Evolutionary conservation across 2,329 filamentous ascomycete species (phyloP).

Genomic region (Sarocladium oryzae): DNA sequence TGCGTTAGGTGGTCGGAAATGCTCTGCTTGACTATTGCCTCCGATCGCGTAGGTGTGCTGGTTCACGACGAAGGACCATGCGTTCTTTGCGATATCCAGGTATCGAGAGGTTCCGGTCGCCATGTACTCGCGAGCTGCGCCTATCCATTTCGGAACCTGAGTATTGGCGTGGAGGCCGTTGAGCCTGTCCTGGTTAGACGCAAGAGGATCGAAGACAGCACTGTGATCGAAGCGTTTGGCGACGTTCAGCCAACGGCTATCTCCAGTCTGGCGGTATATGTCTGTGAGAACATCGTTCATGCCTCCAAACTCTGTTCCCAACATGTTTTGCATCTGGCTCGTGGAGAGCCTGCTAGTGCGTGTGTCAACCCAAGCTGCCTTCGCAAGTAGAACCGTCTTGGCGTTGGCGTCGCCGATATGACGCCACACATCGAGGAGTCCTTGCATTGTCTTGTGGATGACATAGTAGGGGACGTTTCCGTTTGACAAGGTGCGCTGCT

Average conservation of each 20-base stretch:
- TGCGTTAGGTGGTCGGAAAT: conserved; percentile 39
- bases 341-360: conserved; percentile 37
- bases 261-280: conserved; percentile 38
- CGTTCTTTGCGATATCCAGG: conserved; percentile 41
- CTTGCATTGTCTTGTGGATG: conserved; percentile 47
- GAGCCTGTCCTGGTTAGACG: conserved; percentile 36
- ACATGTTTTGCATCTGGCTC: conserved; percentile 39
- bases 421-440: conserved; percentile 43
- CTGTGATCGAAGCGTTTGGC: conserved; percentile 45
- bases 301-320: conserved; percentile 45
- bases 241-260: conserved; percentile 37
- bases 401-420: conserved; percentile 36
- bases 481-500: conserved; percentile 28
- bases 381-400: conserved; percentile 33
- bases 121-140: conserved; percentile 40
- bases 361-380: conserved; percentile 42
- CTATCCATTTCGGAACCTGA: conserved; percentile 48
- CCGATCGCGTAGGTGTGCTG: conserved; percentile 46
- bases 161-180: conserved; percentile 46
- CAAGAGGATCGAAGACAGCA: conserved; percentile 39
- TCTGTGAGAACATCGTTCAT: conserved; percentile 47
- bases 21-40: conserved; percentile 46
- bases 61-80: conserved; percentile 40
- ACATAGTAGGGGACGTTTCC: conserved; percentile 49
- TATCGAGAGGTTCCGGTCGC: conserved; percentile 38